Evolutionary conservation across 306 rosid genomes (phyloP).

Genomic region (Dryas alaskensis): DNA sequence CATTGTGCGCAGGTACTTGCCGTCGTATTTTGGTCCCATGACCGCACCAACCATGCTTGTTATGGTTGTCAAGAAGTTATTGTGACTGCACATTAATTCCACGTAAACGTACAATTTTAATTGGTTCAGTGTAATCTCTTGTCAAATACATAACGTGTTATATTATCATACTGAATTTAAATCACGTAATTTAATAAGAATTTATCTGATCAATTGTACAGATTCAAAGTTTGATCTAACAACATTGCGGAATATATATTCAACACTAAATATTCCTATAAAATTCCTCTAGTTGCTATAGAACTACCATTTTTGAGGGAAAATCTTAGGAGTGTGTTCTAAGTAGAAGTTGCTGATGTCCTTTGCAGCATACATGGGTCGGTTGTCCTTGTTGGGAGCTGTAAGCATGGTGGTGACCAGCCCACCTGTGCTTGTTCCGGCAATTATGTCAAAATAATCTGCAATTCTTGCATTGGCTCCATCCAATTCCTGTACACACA

Average conservation of each 20-base stretch:
- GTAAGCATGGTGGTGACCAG: constrained; percentile 48
- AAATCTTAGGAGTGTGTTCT: constrained; percentile 32
- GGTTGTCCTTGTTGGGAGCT: constrained; percentile 37
- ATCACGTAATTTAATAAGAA: too few relatives aligned
- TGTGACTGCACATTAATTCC: constrained; percentile 1
- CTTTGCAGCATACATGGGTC: constrained; percentile 38
- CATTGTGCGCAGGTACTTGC: constrained; percentile 22
- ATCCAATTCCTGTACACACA: constrained; percentile 30
- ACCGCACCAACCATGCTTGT: not conserved
- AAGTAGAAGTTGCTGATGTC: constrained; percentile 40
- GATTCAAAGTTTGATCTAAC: too few relatives aligned
- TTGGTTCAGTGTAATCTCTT: too few relatives aligned
- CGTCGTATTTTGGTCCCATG: constrained; percentile 33
- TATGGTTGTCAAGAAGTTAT: not conserved
- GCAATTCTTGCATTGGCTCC: constrained; percentile 35
- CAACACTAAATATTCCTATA: too few relatives aligned
- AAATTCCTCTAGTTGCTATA: not conserved
- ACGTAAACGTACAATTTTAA: not conserved
- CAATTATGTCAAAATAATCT: constrained; percentile 39
- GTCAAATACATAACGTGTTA: too few relatives aligned
- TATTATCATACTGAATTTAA: too few relatives aligned
- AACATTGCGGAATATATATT: too few relatives aligned
- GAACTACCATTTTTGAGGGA: constrained; percentile 36
- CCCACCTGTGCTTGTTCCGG: constrained; percentile 50
- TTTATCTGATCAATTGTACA: too few relatives aligned